Conservation (phyloP, 306 rosid genomes). For the Vigna mungo region DNA sequence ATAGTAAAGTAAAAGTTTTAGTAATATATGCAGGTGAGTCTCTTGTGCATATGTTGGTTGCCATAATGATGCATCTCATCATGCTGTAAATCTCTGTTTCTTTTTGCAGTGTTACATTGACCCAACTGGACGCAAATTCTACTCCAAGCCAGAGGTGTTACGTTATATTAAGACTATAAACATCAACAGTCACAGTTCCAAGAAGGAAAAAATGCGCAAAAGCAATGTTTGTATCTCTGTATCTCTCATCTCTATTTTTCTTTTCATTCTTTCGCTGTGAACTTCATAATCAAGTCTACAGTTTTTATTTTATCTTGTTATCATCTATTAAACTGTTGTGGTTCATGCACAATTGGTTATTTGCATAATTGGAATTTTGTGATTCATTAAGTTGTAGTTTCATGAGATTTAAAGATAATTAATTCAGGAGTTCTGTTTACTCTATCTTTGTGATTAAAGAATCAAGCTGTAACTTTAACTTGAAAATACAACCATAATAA, state of each 20-base stretch:
- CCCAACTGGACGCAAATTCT: conserved; percentile 63
- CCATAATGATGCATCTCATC: conserved; percentile 4
- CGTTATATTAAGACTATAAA: conserved; percentile 63
- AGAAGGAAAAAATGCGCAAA: conserved; percentile 43
- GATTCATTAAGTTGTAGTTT: conserved; percentile 4
- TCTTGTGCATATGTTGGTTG: conserved; percentile 15
- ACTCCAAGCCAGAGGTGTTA: conserved; percentile 75
- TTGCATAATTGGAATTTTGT: conserved; percentile 8
- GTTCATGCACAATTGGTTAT: conserved; percentile 1
- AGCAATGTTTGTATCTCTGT: conserved; percentile 55
- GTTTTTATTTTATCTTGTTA: not conserved
- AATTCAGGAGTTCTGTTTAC: not conserved
- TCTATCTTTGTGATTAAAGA: conserved; percentile 18
- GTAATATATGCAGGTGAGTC: conserved; percentile 26
- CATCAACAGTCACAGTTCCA: conserved; percentile 43
- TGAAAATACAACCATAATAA: not conserved
- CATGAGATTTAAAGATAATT: not conserved
- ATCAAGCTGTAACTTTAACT: not conserved
- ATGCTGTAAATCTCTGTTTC: conserved; percentile 33
- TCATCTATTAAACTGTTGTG: not conserved
- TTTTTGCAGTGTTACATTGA: conserved; percentile 71
- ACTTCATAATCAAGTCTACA: not conserved
- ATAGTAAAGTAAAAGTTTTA: conserved; percentile 1
- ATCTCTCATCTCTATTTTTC: conserved; percentile 10
- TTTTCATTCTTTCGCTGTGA: not conserved